These are phyloP conservation scores for Alternaria triticina DNA, from an alignment of 2,329 filamentous ascomycete genomes.

Conservation along the genomic window DNA sequence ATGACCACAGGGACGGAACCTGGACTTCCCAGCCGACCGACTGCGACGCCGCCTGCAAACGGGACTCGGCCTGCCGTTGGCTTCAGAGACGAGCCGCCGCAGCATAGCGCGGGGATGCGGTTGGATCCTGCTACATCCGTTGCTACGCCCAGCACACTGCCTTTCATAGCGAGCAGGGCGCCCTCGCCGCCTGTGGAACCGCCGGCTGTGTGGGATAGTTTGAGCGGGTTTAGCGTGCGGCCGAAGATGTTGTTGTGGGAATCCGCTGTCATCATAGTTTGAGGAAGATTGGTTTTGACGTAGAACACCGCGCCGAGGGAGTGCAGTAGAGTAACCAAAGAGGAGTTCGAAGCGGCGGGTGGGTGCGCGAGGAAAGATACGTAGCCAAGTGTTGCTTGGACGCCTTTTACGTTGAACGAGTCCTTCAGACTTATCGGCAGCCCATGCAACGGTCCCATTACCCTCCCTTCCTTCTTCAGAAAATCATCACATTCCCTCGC, in stretches of 20 bases:
- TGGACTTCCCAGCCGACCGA: constrained; percentile 41
- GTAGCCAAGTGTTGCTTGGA: constrained; percentile 66
- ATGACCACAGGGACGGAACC: constrained; percentile 46
- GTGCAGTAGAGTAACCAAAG: constrained; percentile 47
- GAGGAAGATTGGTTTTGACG: constrained; percentile 61
- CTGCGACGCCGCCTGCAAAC: constrained; percentile 41
- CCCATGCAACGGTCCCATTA: constrained; percentile 60
- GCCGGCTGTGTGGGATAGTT: constrained; percentile 65
- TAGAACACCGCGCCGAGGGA: constrained; percentile 58
- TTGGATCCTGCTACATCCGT: constrained; percentile 69
- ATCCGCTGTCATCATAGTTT: constrained; percentile 58
- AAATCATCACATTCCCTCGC: constrained; percentile 50
- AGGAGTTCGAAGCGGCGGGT: constrained; percentile 40
- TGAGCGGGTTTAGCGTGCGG: constrained; percentile 68
- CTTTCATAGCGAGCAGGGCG: constrained; percentile 64
- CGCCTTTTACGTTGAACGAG: constrained; percentile 65
- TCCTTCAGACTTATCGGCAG: constrained; percentile 66
- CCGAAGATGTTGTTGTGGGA: constrained; percentile 68
- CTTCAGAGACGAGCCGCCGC: constrained; percentile 56
- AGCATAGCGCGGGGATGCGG: constrained; percentile 85
- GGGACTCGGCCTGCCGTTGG: constrained; percentile 61
- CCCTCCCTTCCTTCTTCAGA: constrained; percentile 45
- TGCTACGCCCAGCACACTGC: constrained; percentile 65
- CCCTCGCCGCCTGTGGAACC: constrained; percentile 72
- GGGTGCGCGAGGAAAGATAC: constrained; percentile 51